Conservation (phyloP, 768 basidiomycete genomes). For the Amanita muscaria region DNA sequence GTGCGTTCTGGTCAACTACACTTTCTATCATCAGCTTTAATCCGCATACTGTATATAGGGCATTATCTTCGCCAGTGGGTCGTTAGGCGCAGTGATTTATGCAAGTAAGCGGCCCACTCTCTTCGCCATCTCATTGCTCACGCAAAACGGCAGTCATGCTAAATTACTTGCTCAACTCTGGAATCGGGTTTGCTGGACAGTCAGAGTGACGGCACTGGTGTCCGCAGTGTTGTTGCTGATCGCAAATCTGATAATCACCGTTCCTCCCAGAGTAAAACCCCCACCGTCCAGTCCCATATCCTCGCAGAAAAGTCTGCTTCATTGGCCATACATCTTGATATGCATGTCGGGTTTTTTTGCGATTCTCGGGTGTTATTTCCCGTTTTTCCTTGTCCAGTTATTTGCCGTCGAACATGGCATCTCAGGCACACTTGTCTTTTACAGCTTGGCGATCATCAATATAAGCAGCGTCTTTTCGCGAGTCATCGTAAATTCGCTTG, state of each 20-base stretch:
- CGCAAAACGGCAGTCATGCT: no score
- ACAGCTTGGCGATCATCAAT: constrained; percentile 5
- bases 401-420: constrained; percentile 4
- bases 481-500: constrained; percentile 2
- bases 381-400: constrained; percentile 7
- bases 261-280: neutral
- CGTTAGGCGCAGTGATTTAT: no score
- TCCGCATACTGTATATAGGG: constrained; percentile 14
- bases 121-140: neutral
- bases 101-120: neutral
- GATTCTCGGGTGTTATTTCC: constrained; percentile 6
- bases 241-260: constrained; percentile 7
- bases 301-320: neutral
- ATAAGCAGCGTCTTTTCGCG: constrained; percentile 1
- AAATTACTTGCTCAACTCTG: constrained; percentile 33
- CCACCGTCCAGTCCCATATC: neutral
- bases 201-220: constrained; percentile 20
- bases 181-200: constrained; percentile 37
- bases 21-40: constrained; percentile 23
- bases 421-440: constrained; percentile 2
- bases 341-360: constrained; percentile 1
- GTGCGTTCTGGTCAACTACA: constrained; percentile 19
- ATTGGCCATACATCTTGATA: no score
- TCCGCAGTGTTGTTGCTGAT: neutral
- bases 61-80: constrained; percentile 17